A percentile compares a stretch with the other conserved stretches of the same genome.
Evolutionary conservation across 2,329 filamentous ascomycete species (phyloP).

Genomic region (Exophiala xenobiotica): DNA sequence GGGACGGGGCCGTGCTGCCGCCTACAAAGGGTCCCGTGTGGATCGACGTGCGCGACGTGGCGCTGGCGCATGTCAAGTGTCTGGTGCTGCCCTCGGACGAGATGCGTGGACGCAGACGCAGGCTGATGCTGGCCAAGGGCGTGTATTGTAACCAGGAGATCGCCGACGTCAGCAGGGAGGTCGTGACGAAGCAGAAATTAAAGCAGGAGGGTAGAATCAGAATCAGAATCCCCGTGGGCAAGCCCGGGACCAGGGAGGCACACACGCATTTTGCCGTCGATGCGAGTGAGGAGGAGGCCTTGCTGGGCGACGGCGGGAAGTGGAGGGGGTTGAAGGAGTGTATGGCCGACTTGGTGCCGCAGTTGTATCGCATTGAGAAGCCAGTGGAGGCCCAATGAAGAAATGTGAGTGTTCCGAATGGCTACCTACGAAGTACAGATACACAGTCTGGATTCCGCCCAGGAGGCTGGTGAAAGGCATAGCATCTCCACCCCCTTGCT

Average conservation of each 20-base stretch:
- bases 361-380: constrained; percentile 18
- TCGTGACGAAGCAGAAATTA: constrained; percentile 4
- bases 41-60: constrained; percentile 37
- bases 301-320: constrained; percentile 42
- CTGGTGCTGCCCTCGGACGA: no score
- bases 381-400: no score
- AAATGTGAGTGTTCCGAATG: no score
- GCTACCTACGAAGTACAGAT: no score
- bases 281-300: constrained; percentile 48
- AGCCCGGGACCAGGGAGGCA: constrained; percentile 30
- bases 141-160: constrained; percentile 35
- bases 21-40: constrained; percentile 32
- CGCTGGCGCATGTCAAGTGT: constrained; percentile 33
- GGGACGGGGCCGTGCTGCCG: constrained; percentile 29
- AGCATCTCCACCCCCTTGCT: no score
- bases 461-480: no score
- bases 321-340: constrained; percentile 30
- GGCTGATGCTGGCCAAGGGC: constrained; percentile 31
- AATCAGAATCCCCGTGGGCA: constrained; percentile 28
- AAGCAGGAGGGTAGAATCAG: constrained; percentile 11
- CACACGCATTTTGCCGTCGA: constrained; percentile 44
- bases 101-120: no score
- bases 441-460: no score
- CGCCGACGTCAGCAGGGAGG: constrained; percentile 31
- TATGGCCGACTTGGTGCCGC: constrained; percentile 27